Conservation (phyloP, 257 asterid species). For the Nicotiana tomentosiformis region DNA sequence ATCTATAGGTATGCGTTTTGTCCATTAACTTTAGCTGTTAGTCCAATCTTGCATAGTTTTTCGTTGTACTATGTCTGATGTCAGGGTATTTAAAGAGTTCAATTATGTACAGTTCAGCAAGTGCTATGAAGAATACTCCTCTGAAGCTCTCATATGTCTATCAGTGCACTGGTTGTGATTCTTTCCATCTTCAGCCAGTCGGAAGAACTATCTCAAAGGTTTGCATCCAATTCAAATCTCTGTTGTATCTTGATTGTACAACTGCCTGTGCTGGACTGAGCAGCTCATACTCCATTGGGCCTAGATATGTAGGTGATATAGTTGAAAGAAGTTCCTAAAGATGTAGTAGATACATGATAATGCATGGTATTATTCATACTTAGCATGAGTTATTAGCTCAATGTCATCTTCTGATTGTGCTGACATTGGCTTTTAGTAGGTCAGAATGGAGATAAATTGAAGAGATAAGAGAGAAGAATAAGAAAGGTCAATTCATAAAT, state of each 20-base stretch:
- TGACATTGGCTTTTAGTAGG: background rate
- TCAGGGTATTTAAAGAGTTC: conserved; percentile 2
- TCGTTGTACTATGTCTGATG: background rate
- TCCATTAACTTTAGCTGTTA: background rate
- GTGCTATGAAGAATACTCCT: conserved; percentile 92
- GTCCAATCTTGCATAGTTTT: background rate
- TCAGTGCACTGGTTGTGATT: conserved; percentile 94
- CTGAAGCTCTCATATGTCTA: conserved; percentile 85
- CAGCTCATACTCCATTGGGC: background rate
- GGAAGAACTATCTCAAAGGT: conserved; percentile 89
- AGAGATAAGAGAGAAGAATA: no score
- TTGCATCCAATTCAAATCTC: background rate
- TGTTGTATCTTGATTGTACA: background rate
- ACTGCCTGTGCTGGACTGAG: background rate
- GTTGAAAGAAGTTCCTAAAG: background rate
- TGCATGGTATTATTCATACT: background rate
- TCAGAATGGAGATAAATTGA: background rate
- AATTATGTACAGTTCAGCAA: conserved; percentile 66
- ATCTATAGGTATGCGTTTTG: conserved; percentile 62
- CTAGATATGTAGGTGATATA: background rate
- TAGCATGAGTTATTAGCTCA: background rate
- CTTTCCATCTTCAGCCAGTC: conserved; percentile 90
- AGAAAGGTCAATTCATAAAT: background rate
- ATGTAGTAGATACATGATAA: background rate
- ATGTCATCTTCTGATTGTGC: background rate